Percentiles rank a stretch among this genome's conserved stretches.
phyloP scores from a whole-genome alignment of 352 stramenopile species.

The Pythium graminicola region DNA sequence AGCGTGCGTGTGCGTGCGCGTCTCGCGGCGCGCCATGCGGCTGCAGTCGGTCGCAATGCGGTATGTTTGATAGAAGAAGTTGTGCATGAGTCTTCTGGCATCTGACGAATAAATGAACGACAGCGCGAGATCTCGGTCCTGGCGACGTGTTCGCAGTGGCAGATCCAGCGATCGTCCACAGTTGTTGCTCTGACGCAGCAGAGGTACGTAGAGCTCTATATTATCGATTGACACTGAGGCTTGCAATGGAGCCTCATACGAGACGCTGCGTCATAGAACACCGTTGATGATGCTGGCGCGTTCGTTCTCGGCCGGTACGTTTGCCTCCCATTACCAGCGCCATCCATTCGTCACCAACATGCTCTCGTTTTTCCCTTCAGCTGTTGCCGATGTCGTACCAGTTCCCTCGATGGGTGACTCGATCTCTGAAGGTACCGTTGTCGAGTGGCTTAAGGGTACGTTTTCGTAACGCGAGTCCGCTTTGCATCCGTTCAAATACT shows the following conservation, averaged over 20 bases:
- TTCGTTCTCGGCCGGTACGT: conserved; percentile 45
- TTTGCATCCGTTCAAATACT: not conserved
- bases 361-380: not conserved
- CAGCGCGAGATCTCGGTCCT: conserved; percentile 9
- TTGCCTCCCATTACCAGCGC: not conserved
- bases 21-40: conserved; percentile 24
- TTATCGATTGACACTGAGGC: not conserved
- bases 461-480: not conserved
- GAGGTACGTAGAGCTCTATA: not conserved
- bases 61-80: conserved; percentile 6
- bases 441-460: conserved; percentile 90
- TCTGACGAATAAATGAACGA: not conserved
- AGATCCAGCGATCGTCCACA: conserved; percentile 9
- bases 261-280: conserved; percentile 8
- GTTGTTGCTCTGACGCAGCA: conserved; percentile 8
- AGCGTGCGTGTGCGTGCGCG: conserved; percentile 34
- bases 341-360: not conserved
- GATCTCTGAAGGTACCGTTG: conserved; percentile 97
- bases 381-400: conserved; percentile 44
- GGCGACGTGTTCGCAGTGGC: conserved; percentile 7
- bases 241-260: conserved; percentile 19
- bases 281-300: conserved; percentile 25
- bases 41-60: conserved; percentile 16
- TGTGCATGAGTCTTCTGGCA: not conserved
- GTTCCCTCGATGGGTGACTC: conserved; percentile 92